Evolutionary conservation across 2,329 filamentous ascomycete genomes (phyloP), one percentile per base, ranked within the genome.

Genomic region (Chaetomium globosum): DNA sequence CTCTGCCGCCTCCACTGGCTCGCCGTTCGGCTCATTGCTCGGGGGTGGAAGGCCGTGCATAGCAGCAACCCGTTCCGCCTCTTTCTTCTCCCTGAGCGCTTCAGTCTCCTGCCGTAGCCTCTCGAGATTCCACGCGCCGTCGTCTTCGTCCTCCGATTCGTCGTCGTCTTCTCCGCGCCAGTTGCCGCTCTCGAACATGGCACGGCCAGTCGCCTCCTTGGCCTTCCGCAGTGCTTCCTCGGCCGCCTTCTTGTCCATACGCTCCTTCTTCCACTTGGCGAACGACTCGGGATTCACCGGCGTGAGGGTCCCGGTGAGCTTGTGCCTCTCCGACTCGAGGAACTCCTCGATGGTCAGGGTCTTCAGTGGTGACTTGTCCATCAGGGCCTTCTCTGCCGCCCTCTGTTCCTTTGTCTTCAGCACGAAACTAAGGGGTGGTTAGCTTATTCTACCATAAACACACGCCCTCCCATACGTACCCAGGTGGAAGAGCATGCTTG

Each of bases 341-440:
- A 97, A 99, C 77, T 99, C 95, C 81, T 99, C 95, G 55, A 99
- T 85, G 0, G 95, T 99, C 59, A 99, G 84, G 1, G 95, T 97
- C 76, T 93, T 93, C 65, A 98, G 83, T 6, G 96, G 94, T 8
- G 91, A 96, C 80, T 99, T 99, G 78, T 98, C 95, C 84, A 97
- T 83, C 63, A 97, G 80, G 3, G 95, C 95, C 81, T 97, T 99
- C 78, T 99, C 96, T 26, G 93, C 93, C 2, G 92, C 93, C 71
- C 92, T 87, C 77, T 99, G 95, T 77, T 98, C 96, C 79, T 96
- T 97, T 21, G 95, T 99, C 83, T 99, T 99, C 68, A 99, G 85
- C 52, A 99, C 83, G 81, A 98, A 99, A 65, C 93, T 96, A 73
- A 4, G 12, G 19, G n/a, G 8, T 6, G 1, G 56, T 58, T 48